Evolutionary conservation across 2,329 filamentous ascomycete species (phyloP), one percentile per base, ranked within the genome.

Genomic region (Trichoderma koningii): DNA sequence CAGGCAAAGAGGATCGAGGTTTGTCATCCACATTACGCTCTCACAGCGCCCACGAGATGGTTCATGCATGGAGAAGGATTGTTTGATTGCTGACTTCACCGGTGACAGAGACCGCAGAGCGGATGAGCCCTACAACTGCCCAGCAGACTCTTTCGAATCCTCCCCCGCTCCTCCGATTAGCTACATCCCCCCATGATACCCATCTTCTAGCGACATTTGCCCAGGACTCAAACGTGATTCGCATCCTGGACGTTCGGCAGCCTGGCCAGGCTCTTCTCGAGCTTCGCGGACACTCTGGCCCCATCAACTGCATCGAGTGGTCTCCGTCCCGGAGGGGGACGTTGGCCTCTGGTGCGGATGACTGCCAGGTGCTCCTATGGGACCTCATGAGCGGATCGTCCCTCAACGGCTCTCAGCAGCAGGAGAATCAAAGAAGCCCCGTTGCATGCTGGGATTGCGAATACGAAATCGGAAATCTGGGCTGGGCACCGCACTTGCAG

Each of bases 191-290:
- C 1, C 94, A 98, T 73, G 95, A 99, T 76, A 90, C 92, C 7
- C 93, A 99, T 75, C 87, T 99, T 41, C 86, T 99, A 42, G 94
- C 94, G n/a, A 99, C 95, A 0, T 98, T 99, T 76, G 94, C 95
- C 19, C 89, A 93, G 73, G 95, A 98, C 75, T 96, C 92, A 4
- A 93, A 89, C 71, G 82, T 96, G 41, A 93, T 99, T 74, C 92
- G 95, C 55, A 96, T 99, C 63, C 87, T 99, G 34, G 95, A 99
- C 73, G 94, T 98, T 3, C 89, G 95, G 55, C 95, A 99, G 78
- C 95, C 95, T 0, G 95, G 95, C 6, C 95, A 97, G 77, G 95
- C 95, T 2, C 84, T 99, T 5, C 86, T 99, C 28, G 95, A 99
- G 76, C 87, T 99, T 44, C 91, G 91, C 55, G 95, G 95, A 23